A percentile compares a stretch with the other conserved stretches of the same genome.
Conservation (phyloP, 805 yeast genomes). For the Wickerhamomyces tratensis region DNA sequence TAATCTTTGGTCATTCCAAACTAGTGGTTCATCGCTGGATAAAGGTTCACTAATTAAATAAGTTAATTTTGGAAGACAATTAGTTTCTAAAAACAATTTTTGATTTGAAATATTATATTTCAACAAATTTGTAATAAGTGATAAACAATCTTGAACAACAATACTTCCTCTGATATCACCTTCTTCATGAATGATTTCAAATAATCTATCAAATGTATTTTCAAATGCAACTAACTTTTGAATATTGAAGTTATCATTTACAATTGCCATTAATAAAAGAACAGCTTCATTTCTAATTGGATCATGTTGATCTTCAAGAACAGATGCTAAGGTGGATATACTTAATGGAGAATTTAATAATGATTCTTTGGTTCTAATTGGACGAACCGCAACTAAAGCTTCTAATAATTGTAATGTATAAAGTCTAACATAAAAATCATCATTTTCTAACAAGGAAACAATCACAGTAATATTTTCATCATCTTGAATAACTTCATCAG, state of each 20-base stretch:
- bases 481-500: conserved; percentile 80
- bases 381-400: conserved; percentile 71
- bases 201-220: conserved; percentile 76
- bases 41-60: conserved; percentile 54
- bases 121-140: conserved; percentile 61
- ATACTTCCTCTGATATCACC: conserved; percentile 86
- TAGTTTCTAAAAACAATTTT: conserved; percentile 77
- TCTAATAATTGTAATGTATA: conserved; percentile 82
- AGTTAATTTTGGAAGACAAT: conserved; percentile 59
- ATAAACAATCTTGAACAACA: conserved; percentile 84
- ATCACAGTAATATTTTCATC: conserved; percentile 19
- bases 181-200: conserved; percentile 73
- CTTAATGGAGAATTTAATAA: conserved; percentile 71
- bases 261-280: conserved; percentile 73
- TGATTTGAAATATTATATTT: conserved; percentile 86
- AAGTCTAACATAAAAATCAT: conserved; percentile 68
- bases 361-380: conserved; percentile 62
- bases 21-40: conserved; percentile 32
- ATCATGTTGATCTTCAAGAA: conserved; percentile 59
- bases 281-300: conserved; percentile 87
- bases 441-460: conserved; percentile 38
- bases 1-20: conserved; percentile 72
- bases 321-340: conserved; percentile 59
- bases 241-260: conserved; percentile 70
- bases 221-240: conserved; percentile 94